phyloP scores from a whole-genome alignment of 805 yeast species.

The Spathaspora hagerdaliae region DNA sequence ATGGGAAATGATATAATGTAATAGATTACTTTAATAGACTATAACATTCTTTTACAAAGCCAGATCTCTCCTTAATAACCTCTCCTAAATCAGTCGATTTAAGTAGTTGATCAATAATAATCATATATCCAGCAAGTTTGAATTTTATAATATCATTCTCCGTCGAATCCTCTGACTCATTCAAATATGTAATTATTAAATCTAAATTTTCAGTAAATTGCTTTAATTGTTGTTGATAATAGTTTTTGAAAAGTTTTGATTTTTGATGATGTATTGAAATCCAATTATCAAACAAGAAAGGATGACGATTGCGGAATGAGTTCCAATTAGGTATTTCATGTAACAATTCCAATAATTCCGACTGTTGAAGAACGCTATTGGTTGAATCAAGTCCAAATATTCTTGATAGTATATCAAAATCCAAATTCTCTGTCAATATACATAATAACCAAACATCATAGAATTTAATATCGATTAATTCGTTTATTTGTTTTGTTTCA shows the following conservation, averaged over 20 bases:
- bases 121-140: constrained; percentile 16
- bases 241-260: constrained; percentile 1
- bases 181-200: constrained; percentile 8
- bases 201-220: constrained; percentile 11
- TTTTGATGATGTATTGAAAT: neutral
- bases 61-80: constrained; percentile 3
- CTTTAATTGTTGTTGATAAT: constrained; percentile 6
- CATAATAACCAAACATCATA: constrained; percentile 48
- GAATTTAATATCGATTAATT: constrained; percentile 36
- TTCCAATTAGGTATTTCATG: constrained; percentile 23
- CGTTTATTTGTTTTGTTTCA: constrained; percentile 26
- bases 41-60: constrained; percentile 6
- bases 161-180: neutral
- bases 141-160: constrained; percentile 7
- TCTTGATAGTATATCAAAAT: constrained; percentile 2
- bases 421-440: constrained; percentile 16
- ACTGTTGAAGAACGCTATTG: neutral
- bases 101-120: constrained; percentile 16
- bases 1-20: constrained; percentile 43
- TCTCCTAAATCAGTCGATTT: constrained; percentile 15
- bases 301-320: constrained; percentile 21
- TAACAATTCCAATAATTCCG: constrained; percentile 13
- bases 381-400: constrained; percentile 12
- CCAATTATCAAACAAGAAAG: constrained; percentile 15
- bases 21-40: constrained; percentile 3